These are phyloP conservation scores for Fusarium denticulatum DNA, from an alignment of 2,329 filamentous ascomycete genomes.

Conservation along the genomic window DNA sequence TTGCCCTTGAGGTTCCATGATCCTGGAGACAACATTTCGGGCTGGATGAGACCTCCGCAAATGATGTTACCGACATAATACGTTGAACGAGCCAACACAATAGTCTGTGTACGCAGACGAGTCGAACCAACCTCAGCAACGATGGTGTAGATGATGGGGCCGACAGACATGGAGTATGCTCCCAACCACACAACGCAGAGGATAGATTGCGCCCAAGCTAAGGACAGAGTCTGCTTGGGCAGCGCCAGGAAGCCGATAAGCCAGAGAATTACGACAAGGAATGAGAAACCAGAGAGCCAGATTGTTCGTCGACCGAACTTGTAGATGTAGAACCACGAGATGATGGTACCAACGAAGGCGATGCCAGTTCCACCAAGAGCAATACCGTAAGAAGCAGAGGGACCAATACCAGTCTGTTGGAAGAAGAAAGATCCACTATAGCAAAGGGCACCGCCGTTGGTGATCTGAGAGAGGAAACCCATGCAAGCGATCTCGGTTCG, in stretches of 20 bases:
- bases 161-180: constrained; percentile 55
- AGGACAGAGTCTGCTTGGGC: constrained; percentile 47
- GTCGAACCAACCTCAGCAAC: constrained; percentile 56
- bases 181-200: constrained; percentile 58
- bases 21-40: constrained; percentile 51
- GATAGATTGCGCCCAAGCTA: constrained; percentile 54
- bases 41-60: constrained; percentile 51
- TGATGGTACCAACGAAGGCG: constrained; percentile 54
- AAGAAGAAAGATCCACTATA: constrained; percentile 59
- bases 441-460: constrained; percentile 52
- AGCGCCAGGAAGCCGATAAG: constrained; percentile 55
- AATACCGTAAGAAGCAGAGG: constrained; percentile 53
- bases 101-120: constrained; percentile 54
- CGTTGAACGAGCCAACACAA: constrained; percentile 52
- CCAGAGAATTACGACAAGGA: constrained; percentile 52
- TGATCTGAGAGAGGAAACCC: constrained; percentile 55
- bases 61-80: constrained; percentile 57
- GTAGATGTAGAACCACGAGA: constrained; percentile 57
- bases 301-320: constrained; percentile 55
- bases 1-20: constrained; percentile 54
- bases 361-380: constrained; percentile 55
- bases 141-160: constrained; percentile 56
- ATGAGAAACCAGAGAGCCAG: constrained; percentile 53
- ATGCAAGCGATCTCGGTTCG: constrained; percentile 58
- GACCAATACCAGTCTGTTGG: constrained; percentile 54